Base-by-base conservation (phyloP, 2,329 filamentous ascomycete genomes). In the Xylogone sp. region DNA sequence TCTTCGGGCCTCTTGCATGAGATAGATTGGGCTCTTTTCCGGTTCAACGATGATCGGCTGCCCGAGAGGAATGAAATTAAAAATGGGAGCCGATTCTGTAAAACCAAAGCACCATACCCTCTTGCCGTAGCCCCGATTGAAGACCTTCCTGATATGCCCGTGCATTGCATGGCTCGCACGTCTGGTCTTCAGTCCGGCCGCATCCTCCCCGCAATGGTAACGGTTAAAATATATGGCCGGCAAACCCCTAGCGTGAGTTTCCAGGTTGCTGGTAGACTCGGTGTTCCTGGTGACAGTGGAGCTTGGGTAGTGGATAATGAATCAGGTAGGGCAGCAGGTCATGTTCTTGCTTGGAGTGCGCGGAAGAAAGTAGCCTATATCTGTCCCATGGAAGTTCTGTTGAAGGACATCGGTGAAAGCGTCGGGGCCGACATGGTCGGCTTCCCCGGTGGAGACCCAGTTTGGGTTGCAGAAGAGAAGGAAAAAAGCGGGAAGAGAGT, bases 1-100 rank as follows among this genome's bases (percentile, higher is more conserved):
- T 77, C 87, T 54, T 39, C 34, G 8, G 84, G 86, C 3, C 73
- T 95, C 21, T 76, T 89, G 5, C 93, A 97, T 66, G 93, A 97
- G 68, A 91, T 97, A 43, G 93, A 97, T 68, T 97, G 93, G 93
- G 91, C 92, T 0, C 74, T 97, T 2, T 91, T 97, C 60, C 83
- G 88, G 59, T 89, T 97, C 56, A 75, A 86, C 10, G 76, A 85
- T 3, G 79, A 85, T 10, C 83, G 93, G 1, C 73, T 85, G 13
- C 88, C 93, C 2, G 75, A 79, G 0, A 79, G 82, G 53, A 97
- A 97, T 60, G 70, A 81, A 10, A 86, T 96, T 20, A 82, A 82
- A 8, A 53, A 62, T 3, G 54, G 54, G 1, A 53, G 50, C 45
- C 45, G 54, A 54, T 74, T 66, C 52, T 69, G 68, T 20, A 48